Percentiles rank a stretch among this genome's conserved stretches.
phyloP scores from a whole-genome alignment of 768 basidiomycete species.

The Tulasnella sp. region DNA sequence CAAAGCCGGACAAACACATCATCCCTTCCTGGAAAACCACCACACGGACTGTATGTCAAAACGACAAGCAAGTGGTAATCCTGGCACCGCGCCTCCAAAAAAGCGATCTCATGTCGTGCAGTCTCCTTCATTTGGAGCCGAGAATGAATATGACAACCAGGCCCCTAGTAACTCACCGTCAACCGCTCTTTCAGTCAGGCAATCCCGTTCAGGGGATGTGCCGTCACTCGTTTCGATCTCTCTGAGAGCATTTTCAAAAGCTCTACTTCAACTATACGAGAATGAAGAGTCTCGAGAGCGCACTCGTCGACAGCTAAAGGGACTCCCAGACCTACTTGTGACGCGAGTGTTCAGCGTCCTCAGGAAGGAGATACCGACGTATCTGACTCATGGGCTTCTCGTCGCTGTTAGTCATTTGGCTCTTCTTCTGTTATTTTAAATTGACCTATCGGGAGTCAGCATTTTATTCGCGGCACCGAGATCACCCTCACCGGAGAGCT shows the following conservation, averaged over 20 bases:
- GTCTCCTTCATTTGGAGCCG: not conserved
- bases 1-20: not conserved
- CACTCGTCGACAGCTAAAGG: slow-evolving; percentile 36
- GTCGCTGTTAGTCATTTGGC: slow-evolving; percentile 43
- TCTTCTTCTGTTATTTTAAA: not conserved
- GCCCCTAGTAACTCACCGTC: slow-evolving; percentile 1
- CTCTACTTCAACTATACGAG: not conserved
- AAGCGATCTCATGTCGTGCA: not conserved
- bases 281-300: not conserved
- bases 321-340: slow-evolving; percentile 51
- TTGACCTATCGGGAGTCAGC: slow-evolving; percentile 37
- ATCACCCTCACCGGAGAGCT: slow-evolving; percentile 48
- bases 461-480: slow-evolving; percentile 54
- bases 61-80: not conserved
- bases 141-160: slow-evolving; percentile 6
- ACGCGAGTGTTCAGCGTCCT: slow-evolving; percentile 53
- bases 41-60: not conserved
- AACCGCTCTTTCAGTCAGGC: not conserved
- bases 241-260: not conserved
- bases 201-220: not conserved
- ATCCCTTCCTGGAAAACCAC: not conserved
- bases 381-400: slow-evolving; percentile 54
- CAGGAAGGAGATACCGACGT: slow-evolving; percentile 46
- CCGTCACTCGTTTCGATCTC: slow-evolving; percentile 8
- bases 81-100: not conserved